A percentile compares a stretch with the other conserved stretches of the same genome.
Evolutionary conservation across 441 rosid genomes (phyloP).

Genomic region (Croton laevigatus): DNA sequence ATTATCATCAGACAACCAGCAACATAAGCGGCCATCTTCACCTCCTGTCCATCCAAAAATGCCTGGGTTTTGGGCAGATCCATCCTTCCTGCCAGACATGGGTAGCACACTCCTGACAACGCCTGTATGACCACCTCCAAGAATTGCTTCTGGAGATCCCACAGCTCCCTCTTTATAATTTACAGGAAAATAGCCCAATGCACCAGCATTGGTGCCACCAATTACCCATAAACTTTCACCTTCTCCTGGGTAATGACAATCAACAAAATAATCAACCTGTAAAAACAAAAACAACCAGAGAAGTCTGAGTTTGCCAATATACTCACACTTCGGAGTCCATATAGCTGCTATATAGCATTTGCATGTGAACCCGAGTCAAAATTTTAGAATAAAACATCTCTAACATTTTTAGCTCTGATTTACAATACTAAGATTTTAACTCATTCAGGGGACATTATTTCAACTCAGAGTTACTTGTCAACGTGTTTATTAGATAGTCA

Average conservation of each 20-base stretch:
- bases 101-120: conserved; percentile 76
- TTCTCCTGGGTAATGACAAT: conserved; percentile 65
- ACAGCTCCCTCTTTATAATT: conserved; percentile 44
- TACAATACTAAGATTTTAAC: too few relatives aligned
- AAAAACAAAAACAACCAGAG: background rate
- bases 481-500: too few relatives aligned
- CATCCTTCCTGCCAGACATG: conserved; percentile 41
- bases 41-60: conserved; percentile 94
- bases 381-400: background rate
- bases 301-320: background rate
- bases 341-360: background rate
- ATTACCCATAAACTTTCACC: conserved; percentile 78
- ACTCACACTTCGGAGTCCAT: background rate
- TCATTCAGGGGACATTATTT: too few relatives aligned
- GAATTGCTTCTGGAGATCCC: conserved; percentile 72
- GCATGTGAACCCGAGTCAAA: background rate
- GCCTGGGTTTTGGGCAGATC: conserved; percentile 37
- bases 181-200: conserved; percentile 81
- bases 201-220: conserved; percentile 78
- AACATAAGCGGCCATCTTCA: conserved; percentile 91
- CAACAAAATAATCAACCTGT: conserved; percentile 94
- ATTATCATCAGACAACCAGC: conserved; percentile 72
- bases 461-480: too few relatives aligned
- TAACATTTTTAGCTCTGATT: background rate
- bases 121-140: conserved; percentile 74